These are phyloP conservation scores for Circinella umbellata DNA, from an alignment of 371 early-diverging fungal genomes.

Conservation along the genomic window DNA sequence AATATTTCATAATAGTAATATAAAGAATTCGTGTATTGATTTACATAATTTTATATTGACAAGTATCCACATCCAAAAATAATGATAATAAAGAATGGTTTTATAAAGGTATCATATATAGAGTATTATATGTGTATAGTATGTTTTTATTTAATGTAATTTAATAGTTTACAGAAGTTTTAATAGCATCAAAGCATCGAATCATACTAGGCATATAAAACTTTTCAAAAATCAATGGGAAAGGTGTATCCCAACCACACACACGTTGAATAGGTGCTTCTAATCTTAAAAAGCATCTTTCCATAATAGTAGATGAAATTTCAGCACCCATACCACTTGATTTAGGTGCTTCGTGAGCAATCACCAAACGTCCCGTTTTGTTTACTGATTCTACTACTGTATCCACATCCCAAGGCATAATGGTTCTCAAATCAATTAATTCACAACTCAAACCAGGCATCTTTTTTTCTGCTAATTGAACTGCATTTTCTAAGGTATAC, in stretches of 20 bases:
- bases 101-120: too few species aligned
- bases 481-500: constrained; percentile 91
- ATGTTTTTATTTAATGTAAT: not conserved
- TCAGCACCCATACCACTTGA: constrained; percentile 96
- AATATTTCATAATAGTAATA: too few species aligned
- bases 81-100: too few species aligned
- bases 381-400: constrained; percentile 92
- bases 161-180: constrained; percentile 76
- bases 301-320: constrained; percentile 91
- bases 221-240: constrained; percentile 94
- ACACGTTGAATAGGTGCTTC: constrained; percentile 90
- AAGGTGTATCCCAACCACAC: constrained; percentile 93
- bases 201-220: constrained; percentile 92
- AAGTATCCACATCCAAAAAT: too few species aligned
- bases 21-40: too few species aligned
- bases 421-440: constrained; percentile 93
- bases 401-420: constrained; percentile 95
- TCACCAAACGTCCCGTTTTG: constrained; percentile 93
- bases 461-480: constrained; percentile 85
- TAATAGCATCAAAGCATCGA: constrained; percentile 90
- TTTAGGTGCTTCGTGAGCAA: constrained; percentile 96
- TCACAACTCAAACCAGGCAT: constrained; percentile 92
- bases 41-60: too few species aligned
- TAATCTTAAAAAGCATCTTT: constrained; percentile 81
- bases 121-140: too few species aligned